Conservation (phyloP, 2,329 filamentous ascomycete genomes). For the Daldinia sp. region DNA sequence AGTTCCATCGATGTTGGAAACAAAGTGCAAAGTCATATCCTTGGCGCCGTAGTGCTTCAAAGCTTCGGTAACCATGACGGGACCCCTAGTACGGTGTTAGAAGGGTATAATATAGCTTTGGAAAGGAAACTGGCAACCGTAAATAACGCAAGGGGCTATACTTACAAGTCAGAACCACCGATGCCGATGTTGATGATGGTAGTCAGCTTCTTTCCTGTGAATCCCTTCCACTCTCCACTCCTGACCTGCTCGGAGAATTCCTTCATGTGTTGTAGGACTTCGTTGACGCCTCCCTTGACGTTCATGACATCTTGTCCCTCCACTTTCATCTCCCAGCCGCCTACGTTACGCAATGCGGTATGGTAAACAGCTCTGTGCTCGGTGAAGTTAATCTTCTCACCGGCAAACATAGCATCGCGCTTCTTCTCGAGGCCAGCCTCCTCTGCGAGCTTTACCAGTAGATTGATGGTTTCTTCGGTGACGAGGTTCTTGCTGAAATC, state of each 20-base stretch:
- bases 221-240: constrained; percentile 96
- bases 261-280: constrained; percentile 96
- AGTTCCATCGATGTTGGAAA: constrained; percentile 99
- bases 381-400: constrained; percentile 99
- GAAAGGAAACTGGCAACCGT: background rate
- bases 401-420: constrained; percentile 95
- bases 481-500: constrained; percentile 99
- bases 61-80: constrained; percentile 98
- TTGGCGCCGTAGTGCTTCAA: constrained; percentile 92
- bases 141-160: constrained; percentile 35
- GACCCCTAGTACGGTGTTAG: constrained; percentile 68
- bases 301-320: constrained; percentile 93
- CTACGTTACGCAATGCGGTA: constrained; percentile 88
- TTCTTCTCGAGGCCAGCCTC: constrained; percentile 92
- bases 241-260: constrained; percentile 95
- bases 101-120: background rate
- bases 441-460: constrained; percentile 88
- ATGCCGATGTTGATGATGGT: constrained; percentile 98
- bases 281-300: constrained; percentile 85
- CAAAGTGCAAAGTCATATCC: constrained; percentile 91
- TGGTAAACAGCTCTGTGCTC: constrained; percentile 97
- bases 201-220: constrained; percentile 94
- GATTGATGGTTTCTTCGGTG: constrained; percentile 86
- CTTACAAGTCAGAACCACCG: constrained; percentile 96
- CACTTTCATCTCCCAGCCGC: constrained; percentile 82